A percentile compares a stretch with the other conserved stretches of the same genome.
Conservation (phyloP, 2,329 filamentous ascomycete genomes). For the Stagonosporopsis cucurbitacearum region DNA sequence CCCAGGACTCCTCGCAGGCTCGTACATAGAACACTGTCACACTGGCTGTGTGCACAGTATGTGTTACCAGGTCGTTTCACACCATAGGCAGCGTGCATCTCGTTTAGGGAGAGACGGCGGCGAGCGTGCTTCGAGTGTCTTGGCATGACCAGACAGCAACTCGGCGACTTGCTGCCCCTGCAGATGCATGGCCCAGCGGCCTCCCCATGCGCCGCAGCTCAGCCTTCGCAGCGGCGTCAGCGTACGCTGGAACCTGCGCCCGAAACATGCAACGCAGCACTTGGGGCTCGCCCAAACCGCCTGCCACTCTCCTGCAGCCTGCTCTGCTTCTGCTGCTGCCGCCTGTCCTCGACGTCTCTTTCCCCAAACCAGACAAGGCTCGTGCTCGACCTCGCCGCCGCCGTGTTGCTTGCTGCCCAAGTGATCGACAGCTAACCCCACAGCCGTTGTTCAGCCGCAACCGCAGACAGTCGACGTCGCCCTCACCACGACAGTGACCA, state of each 20-base stretch:
- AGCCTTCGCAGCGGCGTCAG: constrained; percentile 28
- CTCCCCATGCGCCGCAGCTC: constrained; percentile 18
- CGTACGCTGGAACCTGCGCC: constrained; percentile 28
- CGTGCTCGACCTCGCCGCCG: background rate
- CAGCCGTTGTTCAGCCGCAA: constrained; percentile 21
- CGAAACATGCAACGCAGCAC: constrained; percentile 34
- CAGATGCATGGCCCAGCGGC: constrained; percentile 6
- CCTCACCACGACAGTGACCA: no score
- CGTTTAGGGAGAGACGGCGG: no score
- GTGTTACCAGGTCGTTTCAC: background rate
- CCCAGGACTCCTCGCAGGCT: no score
- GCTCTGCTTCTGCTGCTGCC: background rate
- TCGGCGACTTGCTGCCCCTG: background rate
- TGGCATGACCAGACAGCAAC: background rate
- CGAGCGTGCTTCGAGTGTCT: background rate
- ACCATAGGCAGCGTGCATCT: background rate
- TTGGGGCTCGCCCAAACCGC: constrained; percentile 28
- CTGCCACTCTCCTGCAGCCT: constrained; percentile 15
- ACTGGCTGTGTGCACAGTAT: no score
- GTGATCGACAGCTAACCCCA: constrained; percentile 19
- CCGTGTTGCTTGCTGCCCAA: constrained; percentile 12
- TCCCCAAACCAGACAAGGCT: background rate
- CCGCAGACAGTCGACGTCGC: background rate
- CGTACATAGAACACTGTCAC: no score
- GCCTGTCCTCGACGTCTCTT: background rate